These are phyloP conservation scores for Peniophora sp. DNA, from an alignment of 1,284 basidiomycete species.

Conservation along the genomic window DNA sequence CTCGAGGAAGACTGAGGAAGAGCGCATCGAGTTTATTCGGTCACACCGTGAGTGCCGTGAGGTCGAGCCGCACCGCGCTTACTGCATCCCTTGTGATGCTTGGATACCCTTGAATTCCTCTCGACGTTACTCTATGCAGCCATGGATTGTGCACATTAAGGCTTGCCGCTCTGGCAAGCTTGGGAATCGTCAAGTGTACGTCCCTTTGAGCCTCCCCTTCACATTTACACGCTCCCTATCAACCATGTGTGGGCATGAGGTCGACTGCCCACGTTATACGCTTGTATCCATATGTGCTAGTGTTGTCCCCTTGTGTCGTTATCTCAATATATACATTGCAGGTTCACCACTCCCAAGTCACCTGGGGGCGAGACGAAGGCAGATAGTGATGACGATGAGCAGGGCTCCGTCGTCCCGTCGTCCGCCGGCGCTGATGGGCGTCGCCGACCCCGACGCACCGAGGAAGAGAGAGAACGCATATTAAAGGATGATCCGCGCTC, in stretches of 20 bases:
- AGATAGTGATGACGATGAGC: constrained; percentile 18
- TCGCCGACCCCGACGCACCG: constrained; percentile 16
- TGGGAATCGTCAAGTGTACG: no score
- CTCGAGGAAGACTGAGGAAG: constrained; percentile 46
- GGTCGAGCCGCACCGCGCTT: constrained; percentile 44
- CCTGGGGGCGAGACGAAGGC: constrained; percentile 4
- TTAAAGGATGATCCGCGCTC: constrained; percentile 46
- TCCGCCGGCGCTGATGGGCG: constrained; percentile 11
- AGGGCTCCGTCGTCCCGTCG: constrained; percentile 16
- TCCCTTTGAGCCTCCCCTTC: no score
- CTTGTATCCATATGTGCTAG: no score
- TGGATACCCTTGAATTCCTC: constrained; percentile 45
- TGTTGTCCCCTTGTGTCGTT: background rate
- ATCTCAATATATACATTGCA: background rate
- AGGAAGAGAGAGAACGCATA: constrained; percentile 38
- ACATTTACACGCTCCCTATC: no score
- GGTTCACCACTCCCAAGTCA: background rate
- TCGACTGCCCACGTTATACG: no score
- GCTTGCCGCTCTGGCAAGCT: constrained; percentile 23
- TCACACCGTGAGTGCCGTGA: constrained; percentile 47
- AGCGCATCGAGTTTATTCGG: constrained; percentile 53
- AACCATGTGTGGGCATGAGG: no score
- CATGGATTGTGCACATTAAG: constrained; percentile 49
- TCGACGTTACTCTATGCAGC: constrained; percentile 45
- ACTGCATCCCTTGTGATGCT: constrained; percentile 47